Evolutionary conservation across 352 stramenopile genomes (phyloP).

Genomic region (Globisporangium solare): DNA sequence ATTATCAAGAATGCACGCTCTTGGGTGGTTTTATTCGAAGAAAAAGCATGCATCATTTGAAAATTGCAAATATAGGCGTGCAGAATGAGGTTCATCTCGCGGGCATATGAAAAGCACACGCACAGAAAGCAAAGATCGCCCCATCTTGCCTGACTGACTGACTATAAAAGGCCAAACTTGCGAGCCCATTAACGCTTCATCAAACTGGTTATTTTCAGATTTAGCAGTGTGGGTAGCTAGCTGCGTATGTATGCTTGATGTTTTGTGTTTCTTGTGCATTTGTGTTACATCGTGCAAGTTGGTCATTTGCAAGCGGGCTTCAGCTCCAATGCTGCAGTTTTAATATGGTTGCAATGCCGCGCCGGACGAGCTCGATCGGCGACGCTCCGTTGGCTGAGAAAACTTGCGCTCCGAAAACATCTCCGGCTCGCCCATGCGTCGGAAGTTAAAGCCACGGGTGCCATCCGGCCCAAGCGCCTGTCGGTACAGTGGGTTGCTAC

Average conservation of each 20-base stretch:
- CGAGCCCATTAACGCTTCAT: background rate
- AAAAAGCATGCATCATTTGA: too few species aligned
- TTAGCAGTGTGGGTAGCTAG: too few species aligned
- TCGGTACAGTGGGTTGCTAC: slow-evolving; percentile 60
- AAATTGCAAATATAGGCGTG: too few species aligned
- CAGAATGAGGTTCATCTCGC: too few species aligned
- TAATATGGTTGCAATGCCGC: slow-evolving; percentile 21
- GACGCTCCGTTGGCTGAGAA: slow-evolving; percentile 42
- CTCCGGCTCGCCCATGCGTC: slow-evolving; percentile 60
- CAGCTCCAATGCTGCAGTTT: slow-evolving; percentile 1
- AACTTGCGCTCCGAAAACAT: slow-evolving; percentile 60
- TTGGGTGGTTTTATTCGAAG: too few species aligned
- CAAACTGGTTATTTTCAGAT: too few species aligned
- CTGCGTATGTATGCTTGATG: background rate
- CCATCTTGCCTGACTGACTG: too few species aligned
- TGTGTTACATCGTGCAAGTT: slow-evolving; percentile 1
- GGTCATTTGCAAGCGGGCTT: background rate
- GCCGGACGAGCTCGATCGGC: slow-evolving; percentile 70
- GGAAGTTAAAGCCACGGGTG: slow-evolving; percentile 75
- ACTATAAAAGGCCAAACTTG: too few species aligned
- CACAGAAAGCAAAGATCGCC: too few species aligned
- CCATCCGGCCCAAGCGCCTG: slow-evolving; percentile 76
- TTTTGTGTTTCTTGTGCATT: slow-evolving; percentile 3
- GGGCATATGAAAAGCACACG: too few species aligned
- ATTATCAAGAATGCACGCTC: background rate